Evolutionary conservation across 345 rosid species (phyloP), one percentile per base, ranked within the genome.

Genomic region (Murraya koenigii): DNA sequence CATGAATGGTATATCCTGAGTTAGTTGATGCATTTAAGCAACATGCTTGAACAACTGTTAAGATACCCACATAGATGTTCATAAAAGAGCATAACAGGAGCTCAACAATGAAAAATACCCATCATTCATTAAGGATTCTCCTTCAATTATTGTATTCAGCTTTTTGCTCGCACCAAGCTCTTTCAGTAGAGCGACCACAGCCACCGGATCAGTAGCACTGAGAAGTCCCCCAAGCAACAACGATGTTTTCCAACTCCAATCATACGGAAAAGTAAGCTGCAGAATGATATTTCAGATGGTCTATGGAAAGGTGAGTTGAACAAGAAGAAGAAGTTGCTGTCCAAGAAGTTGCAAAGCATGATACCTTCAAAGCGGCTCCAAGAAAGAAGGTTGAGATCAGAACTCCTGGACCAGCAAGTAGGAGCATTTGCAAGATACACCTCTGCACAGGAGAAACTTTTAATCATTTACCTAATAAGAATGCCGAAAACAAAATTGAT

Each of bases 151-250:
- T 10, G 99, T 94, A 86, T 84, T 94, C 78, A 96, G 81, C 84
- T 96, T 96, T 86, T 96, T 96, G 85, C 98, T 96, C 58, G 99
- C 97, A 80, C 98, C 99, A 84, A 96, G 98, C 71, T 96, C 99
- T 81, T 90, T 96, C 74, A 96, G 79, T 75, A 96, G 81, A 82
- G 98, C 97, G 80, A 96, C 98, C 75, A 96, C 99, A 79, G 99
- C 98, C 47, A 94, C 99, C 71, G 98, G 99, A 87, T 96, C 99
- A 10, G 99, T 94, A 69, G 98, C 98, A 91, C 98, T 92, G 77
- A 94, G 77, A 79, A 94, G 98, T 80, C 99, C 99, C 68, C 98
- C 99, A 67, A 96, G 95, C 86, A 94, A 85, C 89, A 96, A 84
- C 28, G 98, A 91, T 30, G 89, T 90, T 88, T 84, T 94, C 99